These are phyloP conservation scores for Fragilariopsis cylindrus DNA, from an alignment of 108 stramenopile species.

Conservation along the genomic window DNA sequence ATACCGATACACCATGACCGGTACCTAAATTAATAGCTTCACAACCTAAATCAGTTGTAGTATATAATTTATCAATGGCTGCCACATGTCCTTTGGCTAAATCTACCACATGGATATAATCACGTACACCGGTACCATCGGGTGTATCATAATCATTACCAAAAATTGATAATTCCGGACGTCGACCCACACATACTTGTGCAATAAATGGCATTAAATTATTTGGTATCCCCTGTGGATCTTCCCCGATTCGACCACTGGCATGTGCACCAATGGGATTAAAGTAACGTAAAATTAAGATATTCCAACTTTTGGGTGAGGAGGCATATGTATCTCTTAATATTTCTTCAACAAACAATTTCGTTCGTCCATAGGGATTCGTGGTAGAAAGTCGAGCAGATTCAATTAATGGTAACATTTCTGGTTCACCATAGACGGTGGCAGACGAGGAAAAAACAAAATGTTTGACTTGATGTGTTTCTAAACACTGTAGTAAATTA, in stretches of 20 bases:
- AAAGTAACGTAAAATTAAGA: slow-evolving; percentile 95
- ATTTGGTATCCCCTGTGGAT: slow-evolving; percentile 98
- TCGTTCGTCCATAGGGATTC: slow-evolving; percentile 98
- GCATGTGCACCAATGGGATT: slow-evolving; percentile 99
- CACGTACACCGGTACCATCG: slow-evolving; percentile 98
- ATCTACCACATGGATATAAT: slow-evolving; percentile 99
- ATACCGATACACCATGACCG: slow-evolving; percentile 90
- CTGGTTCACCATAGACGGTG: slow-evolving; percentile 99
- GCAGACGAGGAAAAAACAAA: slow-evolving; percentile 97
- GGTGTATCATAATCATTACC: slow-evolving; percentile 97
- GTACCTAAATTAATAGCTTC: slow-evolving; percentile 96
- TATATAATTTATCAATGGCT: slow-evolving; percentile 87
- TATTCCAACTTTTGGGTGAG: slow-evolving; percentile 52
- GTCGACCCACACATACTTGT: slow-evolving; percentile 91
- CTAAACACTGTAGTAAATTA: slow-evolving; percentile 63
- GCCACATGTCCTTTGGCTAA: slow-evolving; percentile 96
- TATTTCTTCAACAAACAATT: slow-evolving; percentile 98
- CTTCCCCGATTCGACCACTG: slow-evolving; percentile 96
- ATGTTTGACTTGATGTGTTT: slow-evolving; percentile 43
- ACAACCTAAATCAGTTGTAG: slow-evolving; percentile 60
- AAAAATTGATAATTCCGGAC: slow-evolving; percentile 92
- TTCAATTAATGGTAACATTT: slow-evolving; percentile 88
- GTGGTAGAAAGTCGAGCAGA: slow-evolving; percentile 75
- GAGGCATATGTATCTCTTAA: slow-evolving; percentile 87
- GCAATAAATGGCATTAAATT: slow-evolving; percentile 98